A percentile compares a stretch with the other conserved stretches of the same genome.
Conservation (phyloP, 2,329 filamentous ascomycete species). For the Scolecobasidium constrictum region DNA sequence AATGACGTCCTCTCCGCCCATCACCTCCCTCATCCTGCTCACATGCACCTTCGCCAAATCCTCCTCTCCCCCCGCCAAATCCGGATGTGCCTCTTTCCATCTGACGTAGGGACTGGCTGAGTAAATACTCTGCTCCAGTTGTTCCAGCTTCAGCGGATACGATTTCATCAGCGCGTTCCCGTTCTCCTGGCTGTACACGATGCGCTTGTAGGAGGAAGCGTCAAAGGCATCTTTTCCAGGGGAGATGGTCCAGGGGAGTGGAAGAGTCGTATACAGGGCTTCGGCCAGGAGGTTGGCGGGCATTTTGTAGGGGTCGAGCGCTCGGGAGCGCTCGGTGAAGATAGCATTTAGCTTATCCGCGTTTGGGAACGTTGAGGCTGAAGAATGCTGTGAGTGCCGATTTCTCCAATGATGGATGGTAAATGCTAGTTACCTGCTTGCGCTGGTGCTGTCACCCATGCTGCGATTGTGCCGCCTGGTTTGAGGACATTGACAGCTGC, state of each 20-base stretch:
- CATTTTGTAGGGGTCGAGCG: conserved; percentile 24
- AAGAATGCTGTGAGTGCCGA: not conserved
- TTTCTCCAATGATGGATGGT: too few species aligned
- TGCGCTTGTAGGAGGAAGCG: conserved; percentile 21
- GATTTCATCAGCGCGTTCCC: conserved; percentile 11
- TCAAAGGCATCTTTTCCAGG: conserved; percentile 28
- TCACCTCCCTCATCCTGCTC: conserved; percentile 14
- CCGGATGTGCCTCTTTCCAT: conserved; percentile 36
- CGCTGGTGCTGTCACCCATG: conserved; percentile 28
- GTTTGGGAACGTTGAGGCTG: not conserved
- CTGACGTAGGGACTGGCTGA: conserved; percentile 31
- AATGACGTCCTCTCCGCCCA: not conserved
- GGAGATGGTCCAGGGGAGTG: conserved; percentile 39
- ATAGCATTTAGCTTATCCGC: not conserved
- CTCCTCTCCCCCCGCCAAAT: conserved; percentile 27
- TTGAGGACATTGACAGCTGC: conserved; percentile 36
- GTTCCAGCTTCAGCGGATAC: conserved; percentile 19
- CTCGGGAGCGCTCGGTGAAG: not conserved
- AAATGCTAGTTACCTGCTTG: not conserved
- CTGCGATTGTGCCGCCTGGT: conserved; percentile 43
- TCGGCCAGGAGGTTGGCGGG: conserved; percentile 32
- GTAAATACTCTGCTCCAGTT: conserved; percentile 25
- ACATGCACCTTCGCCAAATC: conserved; percentile 26
- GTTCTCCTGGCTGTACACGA: conserved; percentile 9
- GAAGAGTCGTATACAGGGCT: conserved; percentile 31